phyloP scores from a whole-genome alignment of 2,329 filamentous ascomycete species.

The Ophiognomonia clavigignenti-juglandacearum region DNA sequence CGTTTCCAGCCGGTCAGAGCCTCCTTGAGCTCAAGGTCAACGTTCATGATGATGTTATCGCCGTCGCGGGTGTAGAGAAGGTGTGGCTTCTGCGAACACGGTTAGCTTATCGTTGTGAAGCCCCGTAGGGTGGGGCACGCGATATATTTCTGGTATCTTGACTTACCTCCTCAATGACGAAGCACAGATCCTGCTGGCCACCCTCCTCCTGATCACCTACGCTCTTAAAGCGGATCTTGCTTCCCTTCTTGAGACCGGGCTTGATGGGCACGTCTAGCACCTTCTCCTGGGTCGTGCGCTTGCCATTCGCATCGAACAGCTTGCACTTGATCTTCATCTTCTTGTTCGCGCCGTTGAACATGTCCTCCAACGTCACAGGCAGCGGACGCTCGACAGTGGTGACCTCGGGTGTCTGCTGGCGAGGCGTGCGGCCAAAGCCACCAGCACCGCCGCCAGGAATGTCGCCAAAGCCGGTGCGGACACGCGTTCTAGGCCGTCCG shows the following conservation, averaged over 20 bases:
- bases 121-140: too few species aligned
- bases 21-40: slow-evolving; percentile 87
- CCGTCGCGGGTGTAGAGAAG: slow-evolving; percentile 79
- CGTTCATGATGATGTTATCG: slow-evolving; percentile 74
- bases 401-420: slow-evolving; percentile 70
- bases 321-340: slow-evolving; percentile 99
- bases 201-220: slow-evolving; percentile 98
- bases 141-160: too few species aligned
- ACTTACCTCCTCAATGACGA: slow-evolving; percentile 88
- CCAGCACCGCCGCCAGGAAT: slow-evolving; percentile 17
- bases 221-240: slow-evolving; percentile 96
- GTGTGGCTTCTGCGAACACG: slow-evolving; percentile 68
- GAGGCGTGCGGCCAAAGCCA: slow-evolving; percentile 28
- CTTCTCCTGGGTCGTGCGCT: slow-evolving; percentile 81
- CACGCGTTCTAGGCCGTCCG: slow-evolving; percentile 33
- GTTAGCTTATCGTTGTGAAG: slow-evolving; percentile 31
- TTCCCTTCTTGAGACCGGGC: slow-evolving; percentile 89
- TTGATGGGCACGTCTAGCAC: slow-evolving; percentile 95
- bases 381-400: slow-evolving; percentile 85
- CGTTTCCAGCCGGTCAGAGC: slow-evolving; percentile 90
- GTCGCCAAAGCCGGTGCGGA: slow-evolving; percentile 37
- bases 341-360: slow-evolving; percentile 84
- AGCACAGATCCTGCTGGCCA: slow-evolving; percentile 90
- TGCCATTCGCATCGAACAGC: slow-evolving; percentile 81
- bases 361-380: slow-evolving; percentile 77